A percentile compares a stretch with the other conserved stretches of the same genome.
Conservation (phyloP, 1,284 basidiomycete species). For the Coniferiporia weirii region DNA sequence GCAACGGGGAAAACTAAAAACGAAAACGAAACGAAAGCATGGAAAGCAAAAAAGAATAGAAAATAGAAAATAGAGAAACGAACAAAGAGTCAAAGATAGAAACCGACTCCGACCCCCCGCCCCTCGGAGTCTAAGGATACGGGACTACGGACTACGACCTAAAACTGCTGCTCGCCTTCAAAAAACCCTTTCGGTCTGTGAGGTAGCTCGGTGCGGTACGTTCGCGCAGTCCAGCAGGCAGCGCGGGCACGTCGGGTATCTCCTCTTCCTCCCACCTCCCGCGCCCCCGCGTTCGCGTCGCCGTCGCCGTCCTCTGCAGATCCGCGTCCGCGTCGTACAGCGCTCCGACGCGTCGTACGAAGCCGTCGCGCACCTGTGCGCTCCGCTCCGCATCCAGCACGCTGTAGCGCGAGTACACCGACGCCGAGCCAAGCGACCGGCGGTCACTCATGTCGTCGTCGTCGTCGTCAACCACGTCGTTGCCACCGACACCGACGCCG, state of each 20-base stretch:
- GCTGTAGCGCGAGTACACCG: constrained; percentile 16
- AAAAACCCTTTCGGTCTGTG: neutral
- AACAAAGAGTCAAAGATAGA: too few relatives aligned
- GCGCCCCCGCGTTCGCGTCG: neutral
- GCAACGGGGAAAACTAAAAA: too few relatives aligned
- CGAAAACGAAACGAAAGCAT: neutral
- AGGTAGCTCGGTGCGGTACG: neutral
- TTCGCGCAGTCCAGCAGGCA: constrained; percentile 10
- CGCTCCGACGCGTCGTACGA: constrained; percentile 13
- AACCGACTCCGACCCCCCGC: too few relatives aligned
- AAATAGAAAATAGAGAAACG: neutral
- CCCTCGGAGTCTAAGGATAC: too few relatives aligned
- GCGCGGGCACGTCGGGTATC: constrained; percentile 13
- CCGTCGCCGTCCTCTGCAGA: neutral
- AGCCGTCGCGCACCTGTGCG: constrained; percentile 12
- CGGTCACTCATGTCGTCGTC: neutral
- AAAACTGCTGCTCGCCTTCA: neutral
- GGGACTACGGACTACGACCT: neutral
- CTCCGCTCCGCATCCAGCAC: constrained; percentile 15
- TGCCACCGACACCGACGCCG: neutral
- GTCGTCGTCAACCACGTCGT: neutral
- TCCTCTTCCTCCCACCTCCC: constrained; percentile 9
- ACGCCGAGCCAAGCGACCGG: constrained; percentile 4
- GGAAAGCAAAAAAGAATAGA: neutral
- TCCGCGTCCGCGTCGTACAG: neutral